Percentiles rank a stretch among this genome's conserved stretches.
Evolutionary conservation across 192 early-diverging fungal species (phyloP).

Genomic region (Jimgerdemannia lactiflua): DNA sequence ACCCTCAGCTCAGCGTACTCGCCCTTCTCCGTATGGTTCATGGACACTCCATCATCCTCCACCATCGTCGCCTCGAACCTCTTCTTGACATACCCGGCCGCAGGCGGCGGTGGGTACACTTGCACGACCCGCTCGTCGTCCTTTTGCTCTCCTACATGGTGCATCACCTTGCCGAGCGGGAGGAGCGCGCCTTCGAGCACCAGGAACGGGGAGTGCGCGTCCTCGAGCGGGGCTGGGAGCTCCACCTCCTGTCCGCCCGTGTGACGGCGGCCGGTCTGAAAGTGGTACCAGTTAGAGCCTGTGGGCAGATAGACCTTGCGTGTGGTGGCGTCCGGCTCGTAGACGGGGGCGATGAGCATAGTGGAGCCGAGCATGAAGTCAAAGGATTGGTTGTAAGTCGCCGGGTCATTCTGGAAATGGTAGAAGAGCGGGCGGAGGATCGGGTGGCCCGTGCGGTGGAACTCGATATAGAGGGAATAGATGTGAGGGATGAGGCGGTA

Average conservation of each 20-base stretch:
- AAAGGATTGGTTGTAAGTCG: slow-evolving; percentile 9
- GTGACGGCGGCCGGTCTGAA: no score
- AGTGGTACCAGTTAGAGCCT: no score
- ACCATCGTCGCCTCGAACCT: not conserved
- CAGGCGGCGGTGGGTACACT: slow-evolving; percentile 33
- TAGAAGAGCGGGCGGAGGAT: slow-evolving; percentile 51
- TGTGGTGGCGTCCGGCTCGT: slow-evolving; percentile 31
- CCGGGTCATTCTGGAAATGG: slow-evolving; percentile 47
- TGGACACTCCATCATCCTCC: slow-evolving; percentile 50
- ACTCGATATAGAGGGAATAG: no score
- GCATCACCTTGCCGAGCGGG: slow-evolving; percentile 2
- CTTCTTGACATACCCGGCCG: not conserved
- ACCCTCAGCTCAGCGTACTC: slow-evolving; percentile 31
- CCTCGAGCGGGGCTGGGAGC: slow-evolving; percentile 31
- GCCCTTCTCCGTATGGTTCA: slow-evolving; percentile 20
- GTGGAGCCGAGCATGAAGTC: slow-evolving; percentile 29
- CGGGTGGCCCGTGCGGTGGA: slow-evolving; percentile 23
- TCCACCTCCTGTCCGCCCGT: slow-evolving; percentile 27
- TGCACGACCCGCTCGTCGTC: slow-evolving; percentile 42
- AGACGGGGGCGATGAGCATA: slow-evolving; percentile 49
- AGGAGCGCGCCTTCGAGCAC: slow-evolving; percentile 37
- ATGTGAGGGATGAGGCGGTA: no score
- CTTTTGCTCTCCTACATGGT: slow-evolving; percentile 25
- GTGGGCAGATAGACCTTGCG: no score
- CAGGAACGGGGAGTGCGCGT: slow-evolving; percentile 39